These are phyloP conservation scores for Saccharomyces hybrid DNA, from an alignment of 1,139 yeast species.

Conservation along the genomic window DNA sequence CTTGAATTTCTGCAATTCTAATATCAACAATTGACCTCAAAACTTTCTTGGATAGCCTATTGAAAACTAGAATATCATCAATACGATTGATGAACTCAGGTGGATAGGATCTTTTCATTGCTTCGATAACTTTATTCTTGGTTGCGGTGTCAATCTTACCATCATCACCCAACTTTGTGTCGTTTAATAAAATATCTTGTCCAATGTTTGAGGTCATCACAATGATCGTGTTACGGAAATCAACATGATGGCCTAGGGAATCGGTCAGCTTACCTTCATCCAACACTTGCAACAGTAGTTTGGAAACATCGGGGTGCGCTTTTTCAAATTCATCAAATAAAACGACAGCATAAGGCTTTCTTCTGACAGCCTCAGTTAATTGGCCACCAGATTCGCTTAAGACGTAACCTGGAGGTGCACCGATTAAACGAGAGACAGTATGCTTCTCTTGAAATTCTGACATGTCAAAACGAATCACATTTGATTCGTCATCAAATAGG, in stretches of 20 bases:
- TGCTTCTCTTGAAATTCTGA: slow-evolving; percentile 96
- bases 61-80: slow-evolving; percentile 85
- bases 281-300: slow-evolving; percentile 78
- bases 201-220: slow-evolving; percentile 98
- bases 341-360: slow-evolving; percentile 90
- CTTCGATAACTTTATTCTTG: slow-evolving; percentile 52
- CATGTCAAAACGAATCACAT: slow-evolving; percentile 92
- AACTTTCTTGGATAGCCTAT: slow-evolving; percentile 70
- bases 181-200: slow-evolving; percentile 74
- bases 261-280: slow-evolving; percentile 95
- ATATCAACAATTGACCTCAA: slow-evolving; percentile 75
- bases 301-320: slow-evolving; percentile 91
- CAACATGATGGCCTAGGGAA: slow-evolving; percentile 88
- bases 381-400: slow-evolving; percentile 93
- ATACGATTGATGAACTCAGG: slow-evolving; percentile 93
- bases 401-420: slow-evolving; percentile 97
- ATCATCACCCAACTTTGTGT: slow-evolving; percentile 43
- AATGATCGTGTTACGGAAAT: slow-evolving; percentile 87
- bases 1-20: slow-evolving; percentile 70
- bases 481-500: slow-evolving; percentile 76
- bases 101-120: slow-evolving; percentile 67
- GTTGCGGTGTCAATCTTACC: slow-evolving; percentile 44
- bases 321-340: slow-evolving; percentile 94
- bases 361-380: slow-evolving; percentile 87
- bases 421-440: slow-evolving; percentile 80